These are phyloP conservation scores for Sclerotinia trifoliorum DNA, from an alignment of 2,329 filamentous ascomycete genomes.

Conservation along the genomic window DNA sequence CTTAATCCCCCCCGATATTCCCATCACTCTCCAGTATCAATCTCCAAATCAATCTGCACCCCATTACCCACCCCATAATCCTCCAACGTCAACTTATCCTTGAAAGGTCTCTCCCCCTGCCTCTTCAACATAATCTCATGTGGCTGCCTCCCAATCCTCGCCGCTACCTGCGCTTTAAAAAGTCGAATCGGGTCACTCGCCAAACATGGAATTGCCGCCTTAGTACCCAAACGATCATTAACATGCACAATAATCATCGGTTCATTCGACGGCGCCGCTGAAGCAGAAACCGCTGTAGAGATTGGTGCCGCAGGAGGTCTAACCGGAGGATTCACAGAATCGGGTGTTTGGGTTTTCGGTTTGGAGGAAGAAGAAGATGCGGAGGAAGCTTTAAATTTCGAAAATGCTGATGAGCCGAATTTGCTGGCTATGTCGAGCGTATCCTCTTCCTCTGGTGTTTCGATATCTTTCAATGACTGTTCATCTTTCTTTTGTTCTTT, in stretches of 20 bases:
- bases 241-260: slow-evolving; percentile 93
- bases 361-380: background rate
- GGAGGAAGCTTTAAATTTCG: slow-evolving; percentile 16
- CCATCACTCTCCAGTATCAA: slow-evolving; percentile 40
- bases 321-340: slow-evolving; percentile 28
- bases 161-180: slow-evolving; percentile 90
- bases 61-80: slow-evolving; percentile 96
- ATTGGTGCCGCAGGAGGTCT: slow-evolving; percentile 29
- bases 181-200: slow-evolving; percentile 79
- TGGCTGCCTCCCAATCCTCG: slow-evolving; percentile 81
- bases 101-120: slow-evolving; percentile 90
- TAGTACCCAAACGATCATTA: slow-evolving; percentile 95
- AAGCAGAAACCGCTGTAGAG: slow-evolving; percentile 22
- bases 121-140: slow-evolving; percentile 90
- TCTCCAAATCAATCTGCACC: slow-evolving; percentile 50
- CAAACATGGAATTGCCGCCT: slow-evolving; percentile 86
- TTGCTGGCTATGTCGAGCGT: slow-evolving; percentile 21
- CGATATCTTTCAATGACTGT: slow-evolving; percentile 15
- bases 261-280: slow-evolving; percentile 47
- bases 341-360: background rate
- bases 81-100: slow-evolving; percentile 80
- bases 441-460: slow-evolving; percentile 18
- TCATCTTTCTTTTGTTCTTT: slow-evolving; percentile 9
- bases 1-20: background rate
- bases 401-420: slow-evolving; percentile 21